Evolutionary conservation across 169 alveolate genomes (phyloP), one percentile per base, ranked within the genome.

Genomic region (Neospora caninum): DNA sequence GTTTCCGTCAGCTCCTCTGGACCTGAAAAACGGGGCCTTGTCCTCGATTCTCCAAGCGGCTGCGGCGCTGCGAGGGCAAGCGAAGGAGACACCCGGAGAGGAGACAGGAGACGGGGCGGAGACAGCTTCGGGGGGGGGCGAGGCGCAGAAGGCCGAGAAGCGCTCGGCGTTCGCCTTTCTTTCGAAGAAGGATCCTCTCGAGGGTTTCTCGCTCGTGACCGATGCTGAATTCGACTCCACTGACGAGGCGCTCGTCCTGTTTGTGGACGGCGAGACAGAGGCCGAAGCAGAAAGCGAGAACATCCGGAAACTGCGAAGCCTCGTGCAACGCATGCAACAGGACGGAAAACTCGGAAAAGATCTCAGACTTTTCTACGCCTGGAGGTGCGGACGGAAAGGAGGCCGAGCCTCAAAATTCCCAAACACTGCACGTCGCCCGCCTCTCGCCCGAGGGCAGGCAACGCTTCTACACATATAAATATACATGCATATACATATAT

Each of bases 161-260:
- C 22, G 43, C 45, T 78, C 45, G 39, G 10, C 45, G 43, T 78
- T 78, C 86, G 49, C 45, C 86, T 78, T 78, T 43, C 49, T 78
- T n/a, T 4, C 45, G 73, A 9, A 22, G 73, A 4, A 22, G 20
- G 73, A 64, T 27, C 73, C 86, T 2, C 86, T 78, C 43, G 49
- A 20, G 1, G 86, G 42, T 4, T 78, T 78, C 42, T 29, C 43
- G 2, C 86, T 78, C 27, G 86, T 78, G 45, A 78, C 86, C 7
- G 86, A 78, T 25, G 86, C 86, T 1, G 86, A 78, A n/a, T 78
- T 78, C n/a, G 86, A 78, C 45, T 18, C 10, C 10, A 78, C 86
- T 6, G 86, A 78, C 27, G 86, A 78, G 86, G 86, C 86, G 45
- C 86, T 78, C 39, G 86, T 78, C 31, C 86, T 78, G n/a, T 78